A percentile compares a stretch with the other conserved stretches of the same genome.
These are phyloP conservation scores for Sindora glabra DNA, from an alignment of 306 rosid species.

Conservation along the genomic window DNA sequence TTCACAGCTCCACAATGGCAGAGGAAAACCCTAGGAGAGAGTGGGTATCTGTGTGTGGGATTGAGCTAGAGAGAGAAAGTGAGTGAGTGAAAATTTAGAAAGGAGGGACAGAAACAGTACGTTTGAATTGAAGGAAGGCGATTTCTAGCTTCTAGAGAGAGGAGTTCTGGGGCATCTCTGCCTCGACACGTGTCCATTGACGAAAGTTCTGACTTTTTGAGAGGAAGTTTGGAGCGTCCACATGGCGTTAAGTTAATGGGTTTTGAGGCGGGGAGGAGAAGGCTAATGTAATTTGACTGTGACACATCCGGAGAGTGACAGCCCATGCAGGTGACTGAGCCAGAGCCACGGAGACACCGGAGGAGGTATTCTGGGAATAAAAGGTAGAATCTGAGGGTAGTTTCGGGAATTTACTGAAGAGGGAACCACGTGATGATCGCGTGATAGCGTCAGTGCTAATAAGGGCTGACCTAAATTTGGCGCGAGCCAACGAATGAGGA, in stretches of 20 bases:
- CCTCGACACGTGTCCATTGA: constrained; percentile 34
- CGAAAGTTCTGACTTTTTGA: constrained; percentile 13
- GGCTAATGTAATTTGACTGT: not conserved
- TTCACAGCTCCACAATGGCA: not conserved
- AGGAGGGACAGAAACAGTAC: constrained; percentile 28
- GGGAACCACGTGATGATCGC: not conserved
- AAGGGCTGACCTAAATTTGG: not conserved
- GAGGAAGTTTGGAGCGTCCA: not conserved
- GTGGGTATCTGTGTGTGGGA: not conserved
- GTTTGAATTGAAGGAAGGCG: too few species aligned
- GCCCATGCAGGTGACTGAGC: not conserved
- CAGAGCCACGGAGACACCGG: not conserved
- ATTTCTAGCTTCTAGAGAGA: constrained; percentile 2
- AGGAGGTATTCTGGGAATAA: not conserved
- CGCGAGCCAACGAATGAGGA: not conserved
- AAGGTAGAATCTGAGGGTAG: not conserved
- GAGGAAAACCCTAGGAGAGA: constrained; percentile 46
- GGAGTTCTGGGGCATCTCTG: constrained; percentile 18
- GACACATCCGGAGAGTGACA: constrained; percentile 16
- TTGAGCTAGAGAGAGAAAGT: constrained; percentile 12
- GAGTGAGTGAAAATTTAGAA: constrained; percentile 4
- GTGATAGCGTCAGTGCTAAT: not conserved
- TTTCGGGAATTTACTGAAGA: not conserved
- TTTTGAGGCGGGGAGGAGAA: not conserved
- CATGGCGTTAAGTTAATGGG: constrained; percentile 22